Evolutionary conservation across 306 rosid species (phyloP).

Genomic region (Prunus dulcis): DNA sequence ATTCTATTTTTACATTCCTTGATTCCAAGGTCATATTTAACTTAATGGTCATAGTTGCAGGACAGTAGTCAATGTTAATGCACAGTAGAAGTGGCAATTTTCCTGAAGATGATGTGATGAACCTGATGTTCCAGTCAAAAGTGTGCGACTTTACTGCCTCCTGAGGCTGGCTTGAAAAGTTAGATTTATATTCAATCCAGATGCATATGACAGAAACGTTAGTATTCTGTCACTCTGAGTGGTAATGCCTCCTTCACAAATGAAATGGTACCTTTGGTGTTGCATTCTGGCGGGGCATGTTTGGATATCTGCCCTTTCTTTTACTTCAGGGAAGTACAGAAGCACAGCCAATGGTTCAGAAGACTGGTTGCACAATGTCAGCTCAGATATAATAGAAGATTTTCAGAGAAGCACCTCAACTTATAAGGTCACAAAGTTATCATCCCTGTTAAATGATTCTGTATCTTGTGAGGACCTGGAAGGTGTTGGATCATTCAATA

Average conservation of each 20-base stretch:
- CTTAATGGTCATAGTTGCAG: conserved; percentile 10
- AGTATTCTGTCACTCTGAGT: conserved; percentile 28
- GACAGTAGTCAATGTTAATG: neutral
- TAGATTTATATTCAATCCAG: conserved; percentile 34
- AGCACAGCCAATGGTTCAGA: conserved; percentile 33
- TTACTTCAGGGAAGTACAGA: conserved; percentile 39
- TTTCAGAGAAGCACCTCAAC: conserved; percentile 28
- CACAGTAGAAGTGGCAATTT: neutral
- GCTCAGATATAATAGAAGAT: conserved; percentile 31
- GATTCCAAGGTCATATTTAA: neutral
- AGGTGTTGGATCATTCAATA: conserved; percentile 92
- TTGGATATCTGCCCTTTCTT: conserved; percentile 41
- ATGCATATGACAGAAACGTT: conserved; percentile 16
- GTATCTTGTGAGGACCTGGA: conserved; percentile 81
- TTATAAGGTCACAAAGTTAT: conserved; percentile 29
- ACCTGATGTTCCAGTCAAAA: conserved; percentile 4
- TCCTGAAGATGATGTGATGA: conserved; percentile 12
- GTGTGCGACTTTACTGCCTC: neutral
- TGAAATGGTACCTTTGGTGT: conserved; percentile 53
- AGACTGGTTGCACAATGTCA: conserved; percentile 37
- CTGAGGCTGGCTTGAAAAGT: conserved; percentile 25
- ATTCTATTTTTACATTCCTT: neutral
- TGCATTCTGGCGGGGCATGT: conserved; percentile 60
- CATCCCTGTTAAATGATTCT: conserved; percentile 33
- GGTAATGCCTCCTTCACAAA: conserved; percentile 60